phyloP scores from a whole-genome alignment of 1,284 basidiomycete species.

The Chalciporus sp. region DNA sequence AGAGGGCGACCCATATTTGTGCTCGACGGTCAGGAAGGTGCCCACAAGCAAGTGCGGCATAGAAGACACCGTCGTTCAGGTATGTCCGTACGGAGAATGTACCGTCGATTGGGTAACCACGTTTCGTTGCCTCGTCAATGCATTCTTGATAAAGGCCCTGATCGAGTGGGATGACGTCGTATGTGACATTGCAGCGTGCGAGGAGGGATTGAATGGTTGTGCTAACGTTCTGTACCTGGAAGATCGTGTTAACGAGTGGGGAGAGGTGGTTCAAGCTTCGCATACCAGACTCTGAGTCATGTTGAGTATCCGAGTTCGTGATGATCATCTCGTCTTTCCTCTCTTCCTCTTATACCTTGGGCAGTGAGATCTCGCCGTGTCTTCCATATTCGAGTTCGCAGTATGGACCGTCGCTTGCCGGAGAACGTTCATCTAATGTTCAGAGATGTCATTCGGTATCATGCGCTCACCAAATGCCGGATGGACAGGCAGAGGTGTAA shows the following conservation, averaged over 20 bases:
- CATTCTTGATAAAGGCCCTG: constrained; percentile 20
- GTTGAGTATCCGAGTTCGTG: constrained; percentile 1
- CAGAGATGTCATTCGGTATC: background rate
- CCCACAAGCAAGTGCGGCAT: constrained; percentile 15
- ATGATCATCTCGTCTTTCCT: background rate
- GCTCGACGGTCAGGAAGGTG: constrained; percentile 16
- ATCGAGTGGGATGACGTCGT: constrained; percentile 18
- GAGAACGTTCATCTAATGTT: constrained; percentile 12
- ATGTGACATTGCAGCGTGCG: constrained; percentile 16
- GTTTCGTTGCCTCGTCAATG: constrained; percentile 11
- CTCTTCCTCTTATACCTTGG: constrained; percentile 15
- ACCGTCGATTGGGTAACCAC: constrained; percentile 22
- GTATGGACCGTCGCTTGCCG: background rate
- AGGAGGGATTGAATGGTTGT: constrained; percentile 21
- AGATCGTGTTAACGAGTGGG: background rate
- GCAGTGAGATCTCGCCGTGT: too few relatives aligned
- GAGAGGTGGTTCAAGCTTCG: background rate
- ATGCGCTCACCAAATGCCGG: too few relatives aligned
- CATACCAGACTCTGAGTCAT: constrained; percentile 25
- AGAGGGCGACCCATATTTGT: constrained; percentile 35
- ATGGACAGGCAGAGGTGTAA: too few relatives aligned
- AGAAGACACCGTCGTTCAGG: constrained; percentile 19
- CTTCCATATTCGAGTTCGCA: background rate
- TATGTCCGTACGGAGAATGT: constrained; percentile 15
- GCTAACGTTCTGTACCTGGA: constrained; percentile 13